phyloP scores from a whole-genome alignment of 1,139 yeast genomes.

The Candida dubliniensis region DNA sequence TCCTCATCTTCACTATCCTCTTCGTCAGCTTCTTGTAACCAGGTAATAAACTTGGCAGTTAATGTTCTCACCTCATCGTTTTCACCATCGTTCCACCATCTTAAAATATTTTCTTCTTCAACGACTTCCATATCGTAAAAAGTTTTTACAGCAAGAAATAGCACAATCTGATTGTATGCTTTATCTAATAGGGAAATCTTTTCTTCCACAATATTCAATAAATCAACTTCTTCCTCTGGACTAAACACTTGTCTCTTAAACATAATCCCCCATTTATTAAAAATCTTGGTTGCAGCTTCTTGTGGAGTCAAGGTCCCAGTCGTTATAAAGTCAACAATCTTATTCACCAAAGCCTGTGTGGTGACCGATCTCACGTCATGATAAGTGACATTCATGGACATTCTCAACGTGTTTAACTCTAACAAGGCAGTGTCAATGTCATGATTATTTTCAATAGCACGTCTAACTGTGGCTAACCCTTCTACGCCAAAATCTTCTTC shows the following conservation, averaged over 20 bases:
- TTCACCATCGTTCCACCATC: slow-evolving; percentile 73
- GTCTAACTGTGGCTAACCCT: slow-evolving; percentile 89
- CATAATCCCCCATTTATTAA: slow-evolving; percentile 77
- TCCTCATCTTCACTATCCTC: slow-evolving; percentile 67
- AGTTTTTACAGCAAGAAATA: slow-evolving; percentile 64
- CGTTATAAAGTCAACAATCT: slow-evolving; percentile 69
- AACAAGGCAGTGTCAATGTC: slow-evolving; percentile 89
- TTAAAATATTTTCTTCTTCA: slow-evolving; percentile 75
- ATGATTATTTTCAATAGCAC: slow-evolving; percentile 91
- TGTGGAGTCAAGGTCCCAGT: slow-evolving; percentile 75
- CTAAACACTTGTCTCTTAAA: slow-evolving; percentile 83
- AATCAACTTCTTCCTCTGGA: slow-evolving; percentile 71
- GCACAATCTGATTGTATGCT: slow-evolving; percentile 46
- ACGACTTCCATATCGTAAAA: slow-evolving; percentile 79
- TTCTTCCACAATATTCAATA: slow-evolving; percentile 59
- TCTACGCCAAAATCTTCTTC: slow-evolving; percentile 85
- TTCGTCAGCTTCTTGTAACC: slow-evolving; percentile 89
- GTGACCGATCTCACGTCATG: slow-evolving; percentile 90
- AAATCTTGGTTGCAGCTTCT: slow-evolving; percentile 73
- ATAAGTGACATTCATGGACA: slow-evolving; percentile 95
- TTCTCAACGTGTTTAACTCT: slow-evolving; percentile 89
- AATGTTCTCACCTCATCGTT: slow-evolving; percentile 52
- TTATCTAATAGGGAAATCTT: slow-evolving; percentile 36
- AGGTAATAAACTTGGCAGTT: slow-evolving; percentile 74
- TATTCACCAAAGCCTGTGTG: slow-evolving; percentile 63